A percentile compares a stretch with the other conserved stretches of the same genome.
These are phyloP conservation scores for Coniochaeta pulveracea DNA, from an alignment of 2,329 filamentous ascomycete species.

Conservation along the genomic window DNA sequence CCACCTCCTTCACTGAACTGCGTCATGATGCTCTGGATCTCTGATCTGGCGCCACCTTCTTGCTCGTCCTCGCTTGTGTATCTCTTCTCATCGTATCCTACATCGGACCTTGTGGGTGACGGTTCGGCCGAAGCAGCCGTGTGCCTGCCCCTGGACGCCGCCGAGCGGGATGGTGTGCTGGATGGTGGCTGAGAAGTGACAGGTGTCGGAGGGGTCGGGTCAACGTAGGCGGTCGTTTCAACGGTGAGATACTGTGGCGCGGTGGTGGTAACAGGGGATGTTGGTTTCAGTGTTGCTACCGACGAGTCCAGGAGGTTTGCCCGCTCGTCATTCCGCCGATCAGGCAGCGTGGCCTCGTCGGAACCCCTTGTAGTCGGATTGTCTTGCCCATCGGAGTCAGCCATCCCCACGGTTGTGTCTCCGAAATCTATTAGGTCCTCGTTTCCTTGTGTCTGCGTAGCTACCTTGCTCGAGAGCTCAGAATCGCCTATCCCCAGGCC, in stretches of 20 bases:
- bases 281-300: constrained; percentile 36
- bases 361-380: background rate
- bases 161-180: constrained; percentile 39
- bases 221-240: constrained; percentile 37
- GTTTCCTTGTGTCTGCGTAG: background rate
- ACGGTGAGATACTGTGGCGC: constrained; percentile 33
- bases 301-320: constrained; percentile 30
- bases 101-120: constrained; percentile 44
- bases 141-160: background rate
- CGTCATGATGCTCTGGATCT: constrained; percentile 97
- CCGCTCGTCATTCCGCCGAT: constrained; percentile 7
- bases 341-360: constrained; percentile 2
- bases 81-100: constrained; percentile 44
- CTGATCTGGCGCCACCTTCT: constrained; percentile 61
- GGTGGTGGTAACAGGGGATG: constrained; percentile 24
- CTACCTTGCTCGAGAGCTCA: background rate
- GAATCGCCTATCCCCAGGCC: no score
- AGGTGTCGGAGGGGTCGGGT: constrained; percentile 47
- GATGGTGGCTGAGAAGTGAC: constrained; percentile 44
- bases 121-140: constrained; percentile 35
- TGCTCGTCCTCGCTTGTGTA: constrained; percentile 50
- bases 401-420: background rate
- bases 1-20: constrained; percentile 74
- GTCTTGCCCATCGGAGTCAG: background rate
- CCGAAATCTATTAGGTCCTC: constrained; percentile 5